Evolutionary conservation across 441 rosid genomes (phyloP), one percentile per base, ranked within the genome.

Genomic region (Populus trichocarpa): DNA sequence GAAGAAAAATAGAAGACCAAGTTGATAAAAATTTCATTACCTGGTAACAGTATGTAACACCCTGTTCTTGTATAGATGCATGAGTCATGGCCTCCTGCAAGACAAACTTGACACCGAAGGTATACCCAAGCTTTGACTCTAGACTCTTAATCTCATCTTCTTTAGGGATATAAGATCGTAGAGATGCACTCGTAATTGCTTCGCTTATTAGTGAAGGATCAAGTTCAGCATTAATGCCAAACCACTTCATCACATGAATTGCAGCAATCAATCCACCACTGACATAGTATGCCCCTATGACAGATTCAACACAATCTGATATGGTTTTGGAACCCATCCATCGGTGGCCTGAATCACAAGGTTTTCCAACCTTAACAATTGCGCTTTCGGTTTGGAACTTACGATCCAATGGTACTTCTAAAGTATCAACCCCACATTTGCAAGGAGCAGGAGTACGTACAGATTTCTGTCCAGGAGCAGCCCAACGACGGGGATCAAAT

Each of bases 401-500:
- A 69, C 84, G 78, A 70, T 92, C 97, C 77, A 90, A 77, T 42
- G 98, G 98, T 68, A 97, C 98, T 83, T 92, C 93, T 59, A 75
- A 80, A 72, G 93, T 80, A 67, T 89, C 91, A 71, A 89, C 80
- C 69, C 91, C 91, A 70, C 98, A 93, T 18, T 82, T 77, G 84
- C 99, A 97, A 75, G 94, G 90, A 82, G 80, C 86, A 1, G 86
- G 89, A 75, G 87, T 86, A 74, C 80, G 86, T 57, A 88, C 57
- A 73, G 93, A 80, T 30, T 18, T 38, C 66, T 96, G 98, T 65
- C 98, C 98, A 6, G 99, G 97, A 85, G 98, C 97, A 18, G 87
- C 89, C 98, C 99, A 96, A 72, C 90, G 93, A 78, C 96, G 97
- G 30, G 98, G 95, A 81, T 93, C 93, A 83, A 97, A 97, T 72